Conservation (phyloP, 2,329 filamentous ascomycete species). For the Huntiella bhutanensis region DNA sequence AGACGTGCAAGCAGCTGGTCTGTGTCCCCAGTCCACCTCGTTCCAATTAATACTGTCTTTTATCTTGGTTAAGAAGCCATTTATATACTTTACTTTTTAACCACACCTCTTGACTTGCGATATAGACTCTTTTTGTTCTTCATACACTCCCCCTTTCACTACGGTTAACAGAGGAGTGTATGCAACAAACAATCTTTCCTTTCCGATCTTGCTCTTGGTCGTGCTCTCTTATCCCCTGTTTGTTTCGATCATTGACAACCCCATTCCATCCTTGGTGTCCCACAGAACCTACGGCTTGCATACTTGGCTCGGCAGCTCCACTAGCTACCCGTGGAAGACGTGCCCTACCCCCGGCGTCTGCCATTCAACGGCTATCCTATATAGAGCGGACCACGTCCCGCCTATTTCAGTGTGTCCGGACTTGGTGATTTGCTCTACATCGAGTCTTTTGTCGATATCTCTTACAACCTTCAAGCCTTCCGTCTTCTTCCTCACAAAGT, state of each 20-base stretch:
- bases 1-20: not conserved
- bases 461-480: too few relatives aligned
- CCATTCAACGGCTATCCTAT: not conserved
- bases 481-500: too few relatives aligned
- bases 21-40: too few relatives aligned
- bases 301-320: slow-evolving; percentile 2
- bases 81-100: too few relatives aligned
- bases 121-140: too few relatives aligned
- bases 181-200: not conserved
- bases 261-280: slow-evolving; percentile 1
- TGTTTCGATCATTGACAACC: slow-evolving; percentile 9
- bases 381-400: slow-evolving; percentile 1
- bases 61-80: too few relatives aligned
- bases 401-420: not conserved
- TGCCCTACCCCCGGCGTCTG: not conserved
- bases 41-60: too few relatives aligned
- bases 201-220: not conserved
- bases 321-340: not conserved
- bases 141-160: too few relatives aligned
- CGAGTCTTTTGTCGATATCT: not conserved
- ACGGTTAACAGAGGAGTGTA: too few relatives aligned
- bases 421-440: slow-evolving; percentile 1
- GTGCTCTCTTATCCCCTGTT: slow-evolving; percentile 1
- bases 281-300: slow-evolving; percentile 1
- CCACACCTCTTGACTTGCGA: too few relatives aligned